Evolutionary conservation across 2,329 filamentous ascomycete genomes (phyloP).

Genomic region (Teratosphaeriaceae sp.): DNA sequence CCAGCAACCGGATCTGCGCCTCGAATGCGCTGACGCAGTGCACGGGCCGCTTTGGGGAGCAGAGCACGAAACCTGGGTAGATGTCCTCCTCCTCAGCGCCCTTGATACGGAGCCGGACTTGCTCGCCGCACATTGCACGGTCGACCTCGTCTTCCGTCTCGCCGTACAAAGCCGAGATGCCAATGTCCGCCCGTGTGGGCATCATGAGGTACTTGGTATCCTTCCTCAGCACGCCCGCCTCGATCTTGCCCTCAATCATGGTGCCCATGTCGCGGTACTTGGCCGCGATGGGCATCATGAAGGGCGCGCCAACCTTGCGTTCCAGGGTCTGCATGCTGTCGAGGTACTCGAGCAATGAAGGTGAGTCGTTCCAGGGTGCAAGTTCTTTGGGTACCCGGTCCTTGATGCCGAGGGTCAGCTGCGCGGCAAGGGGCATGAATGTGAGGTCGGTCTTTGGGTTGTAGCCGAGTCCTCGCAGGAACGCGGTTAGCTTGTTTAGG

Average conservation of each 20-base stretch:
- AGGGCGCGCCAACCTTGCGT: conserved; percentile 92
- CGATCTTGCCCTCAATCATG: conserved; percentile 95
- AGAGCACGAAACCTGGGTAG: conserved; percentile 89
- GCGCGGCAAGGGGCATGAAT: conserved; percentile 95
- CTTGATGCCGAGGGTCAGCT: conserved; percentile 81
- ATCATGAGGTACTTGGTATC: conserved; percentile 82
- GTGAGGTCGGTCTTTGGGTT: conserved; percentile 88
- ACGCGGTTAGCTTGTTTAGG: conserved; percentile 76
- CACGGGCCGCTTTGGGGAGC: conserved; percentile 87
- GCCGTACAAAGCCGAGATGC: conserved; percentile 80
- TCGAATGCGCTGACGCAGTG: conserved; percentile 88
- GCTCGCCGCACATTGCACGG: conserved; percentile 83
- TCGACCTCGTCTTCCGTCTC: conserved; percentile 91
- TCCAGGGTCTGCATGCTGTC: conserved; percentile 88
- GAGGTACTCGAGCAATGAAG: conserved; percentile 91
- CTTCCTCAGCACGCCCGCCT: conserved; percentile 91
- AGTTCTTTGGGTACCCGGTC: conserved; percentile 70
- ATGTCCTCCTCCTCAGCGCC: conserved; percentile 98
- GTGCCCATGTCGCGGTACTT: conserved; percentile 98
- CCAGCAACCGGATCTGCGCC: conserved; percentile 91
- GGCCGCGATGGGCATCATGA: conserved; percentile 97
- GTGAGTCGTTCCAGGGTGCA: conserved; percentile 79
- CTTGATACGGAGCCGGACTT: conserved; percentile 84
- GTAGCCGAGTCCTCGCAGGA: conserved; percentile 89
- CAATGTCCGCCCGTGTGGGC: conserved; percentile 80